Percentiles rank a stretch among this genome's conserved stretches.
phyloP scores from a whole-genome alignment of 2,329 filamentous ascomycete genomes.

The Microcyclospora pomicola region DNA sequence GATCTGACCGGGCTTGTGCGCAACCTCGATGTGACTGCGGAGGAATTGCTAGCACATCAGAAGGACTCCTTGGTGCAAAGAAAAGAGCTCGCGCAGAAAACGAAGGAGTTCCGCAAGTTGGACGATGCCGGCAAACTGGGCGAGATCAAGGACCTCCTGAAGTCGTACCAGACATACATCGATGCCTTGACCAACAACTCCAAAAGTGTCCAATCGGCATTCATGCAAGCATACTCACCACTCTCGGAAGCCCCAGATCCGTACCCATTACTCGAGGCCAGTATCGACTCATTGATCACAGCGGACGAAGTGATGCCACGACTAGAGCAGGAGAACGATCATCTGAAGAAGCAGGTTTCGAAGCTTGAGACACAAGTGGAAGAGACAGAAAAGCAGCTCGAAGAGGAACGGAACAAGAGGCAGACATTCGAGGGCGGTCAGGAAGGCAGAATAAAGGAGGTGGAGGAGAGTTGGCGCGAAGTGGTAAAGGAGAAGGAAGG shows the following conservation, averaged over 20 bases:
- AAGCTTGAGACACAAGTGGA: slow-evolving; percentile 70
- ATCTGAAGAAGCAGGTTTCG: slow-evolving; percentile 65
- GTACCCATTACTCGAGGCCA: slow-evolving; percentile 89
- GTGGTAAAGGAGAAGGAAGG: slow-evolving; percentile 87
- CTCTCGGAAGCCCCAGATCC: slow-evolving; percentile 93
- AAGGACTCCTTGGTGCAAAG: slow-evolving; percentile 89
- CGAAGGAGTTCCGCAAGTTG: slow-evolving; percentile 90
- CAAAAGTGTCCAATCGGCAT: slow-evolving; percentile 84
- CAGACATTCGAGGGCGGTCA: slow-evolving; percentile 64
- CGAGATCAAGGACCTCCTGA: slow-evolving; percentile 74
- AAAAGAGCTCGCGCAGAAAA: slow-evolving; percentile 97
- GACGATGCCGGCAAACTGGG: slow-evolving; percentile 75
- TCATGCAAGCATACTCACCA: slow-evolving; percentile 82
- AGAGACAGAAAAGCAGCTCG: slow-evolving; percentile 64
- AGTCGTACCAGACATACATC: slow-evolving; percentile 94
- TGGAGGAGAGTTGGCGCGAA: slow-evolving; percentile 78
- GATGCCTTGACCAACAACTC: slow-evolving; percentile 92
- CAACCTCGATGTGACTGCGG: slow-evolving; percentile 81
- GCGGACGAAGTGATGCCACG: slow-evolving; percentile 88
- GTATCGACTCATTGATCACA: slow-evolving; percentile 81
- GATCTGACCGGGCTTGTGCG: slow-evolving; percentile 74
- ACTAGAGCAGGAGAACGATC: slow-evolving; percentile 74
- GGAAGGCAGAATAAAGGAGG: slow-evolving; percentile 71
- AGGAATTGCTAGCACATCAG: slow-evolving; percentile 85
- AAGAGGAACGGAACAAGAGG: slow-evolving; percentile 59